Conservation (phyloP, 2,329 filamentous ascomycete species). For the Diaporthe sp. region DNA sequence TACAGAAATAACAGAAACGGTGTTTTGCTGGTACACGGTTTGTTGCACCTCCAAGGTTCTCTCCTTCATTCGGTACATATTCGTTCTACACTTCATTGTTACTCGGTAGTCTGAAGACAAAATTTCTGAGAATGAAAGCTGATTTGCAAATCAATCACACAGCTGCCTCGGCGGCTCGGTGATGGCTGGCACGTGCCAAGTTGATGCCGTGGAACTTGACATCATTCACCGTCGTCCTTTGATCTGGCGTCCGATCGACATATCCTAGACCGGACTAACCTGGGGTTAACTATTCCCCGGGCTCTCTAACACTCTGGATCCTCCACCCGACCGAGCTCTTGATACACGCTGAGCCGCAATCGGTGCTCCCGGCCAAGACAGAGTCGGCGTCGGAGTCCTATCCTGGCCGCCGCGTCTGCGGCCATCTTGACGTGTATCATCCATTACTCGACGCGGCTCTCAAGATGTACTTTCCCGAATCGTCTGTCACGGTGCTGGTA, state of each 20-base stretch:
- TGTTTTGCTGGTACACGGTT: not conserved
- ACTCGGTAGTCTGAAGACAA: not conserved
- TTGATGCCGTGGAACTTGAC: constrained; percentile 7
- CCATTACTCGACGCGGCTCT: constrained; percentile 7
- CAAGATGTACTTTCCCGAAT: not conserved
- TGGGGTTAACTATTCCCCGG: constrained; percentile 37
- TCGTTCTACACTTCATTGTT: not conserved
- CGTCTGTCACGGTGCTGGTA: not conserved
- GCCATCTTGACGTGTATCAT: not conserved
- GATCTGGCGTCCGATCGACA: constrained; percentile 6
- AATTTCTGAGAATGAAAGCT: not conserved
- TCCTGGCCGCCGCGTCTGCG: constrained; percentile 7
- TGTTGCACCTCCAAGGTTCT: not conserved
- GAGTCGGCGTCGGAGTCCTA: not conserved
- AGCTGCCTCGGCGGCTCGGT: no score
- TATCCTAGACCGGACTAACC: constrained; percentile 12
- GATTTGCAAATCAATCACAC: not conserved
- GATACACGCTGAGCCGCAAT: not conserved
- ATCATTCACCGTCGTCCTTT: constrained; percentile 14
- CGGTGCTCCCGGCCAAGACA: not conserved
- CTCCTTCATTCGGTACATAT: no score
- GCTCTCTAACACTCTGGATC: not conserved
- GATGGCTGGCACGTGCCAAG: not conserved
- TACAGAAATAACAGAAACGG: not conserved
- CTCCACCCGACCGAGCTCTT: not conserved